A percentile compares a stretch with the other conserved stretches of the same genome.
These are phyloP conservation scores for Saccharomyces paradoxus DNA, from an alignment of 805 yeast species.

Conservation along the genomic window DNA sequence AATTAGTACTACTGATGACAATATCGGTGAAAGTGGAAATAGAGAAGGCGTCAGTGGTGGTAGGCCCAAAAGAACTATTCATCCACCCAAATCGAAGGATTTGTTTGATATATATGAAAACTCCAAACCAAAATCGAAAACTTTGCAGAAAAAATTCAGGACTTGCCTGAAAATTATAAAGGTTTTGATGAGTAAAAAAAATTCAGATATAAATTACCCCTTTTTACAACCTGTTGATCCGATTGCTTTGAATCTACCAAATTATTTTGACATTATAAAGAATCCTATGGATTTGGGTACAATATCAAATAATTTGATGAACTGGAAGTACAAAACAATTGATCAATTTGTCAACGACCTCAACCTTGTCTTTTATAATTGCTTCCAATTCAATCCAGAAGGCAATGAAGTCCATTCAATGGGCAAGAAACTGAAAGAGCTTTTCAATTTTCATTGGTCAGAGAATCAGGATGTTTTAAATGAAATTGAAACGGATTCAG, in stretches of 20 bases:
- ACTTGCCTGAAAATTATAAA: conserved; percentile 76
- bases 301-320: conserved; percentile 66
- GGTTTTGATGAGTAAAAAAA: conserved; percentile 76
- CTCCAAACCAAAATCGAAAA: conserved; percentile 72
- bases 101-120: conserved; percentile 68
- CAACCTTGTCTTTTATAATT: conserved; percentile 74
- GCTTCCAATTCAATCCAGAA: conserved; percentile 89
- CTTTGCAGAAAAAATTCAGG: conserved; percentile 79
- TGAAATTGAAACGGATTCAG: neutral
- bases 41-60: conserved; percentile 30
- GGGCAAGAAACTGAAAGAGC: conserved; percentile 86
- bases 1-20: neutral
- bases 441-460: conserved; percentile 81
- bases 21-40: neutral
- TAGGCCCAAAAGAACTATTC: conserved; percentile 90
- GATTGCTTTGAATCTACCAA: conserved; percentile 85
- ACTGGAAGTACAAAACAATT: conserved; percentile 84
- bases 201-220: conserved; percentile 78
- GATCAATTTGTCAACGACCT: conserved; percentile 83
- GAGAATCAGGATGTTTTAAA: conserved; percentile 33
- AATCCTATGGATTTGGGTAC: conserved; percentile 95
- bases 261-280: conserved; percentile 77
- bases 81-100: conserved; percentile 93
- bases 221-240: conserved; percentile 93
- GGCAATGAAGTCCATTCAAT: conserved; percentile 93